Evolutionary conservation across 164 flowering plant species (phyloP).

Genomic region (Stephania japonica): DNA sequence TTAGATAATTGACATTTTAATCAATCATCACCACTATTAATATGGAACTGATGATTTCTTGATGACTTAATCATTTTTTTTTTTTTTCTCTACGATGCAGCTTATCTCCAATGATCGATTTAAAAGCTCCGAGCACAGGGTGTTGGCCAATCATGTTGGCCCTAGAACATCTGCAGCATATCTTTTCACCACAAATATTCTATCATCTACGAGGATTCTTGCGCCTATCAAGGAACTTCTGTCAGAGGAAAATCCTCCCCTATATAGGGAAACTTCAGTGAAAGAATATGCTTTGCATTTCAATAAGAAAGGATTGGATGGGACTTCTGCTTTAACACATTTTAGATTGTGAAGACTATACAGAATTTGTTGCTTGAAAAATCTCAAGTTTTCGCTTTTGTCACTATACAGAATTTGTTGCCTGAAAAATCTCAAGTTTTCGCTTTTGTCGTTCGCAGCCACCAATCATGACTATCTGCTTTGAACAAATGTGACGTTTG

Average conservation of each 20-base stretch:
- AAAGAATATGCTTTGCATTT: conserved; percentile 15
- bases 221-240: conserved; percentile 41
- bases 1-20: neutral
- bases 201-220: conserved; percentile 12
- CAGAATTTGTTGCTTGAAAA: neutral
- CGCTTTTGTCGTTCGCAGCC: too few relatives aligned
- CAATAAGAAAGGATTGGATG: conserved; percentile 22
- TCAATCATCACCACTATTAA: neutral
- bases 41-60: neutral
- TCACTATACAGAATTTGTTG: too few relatives aligned
- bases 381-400: too few relatives aligned
- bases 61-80: neutral
- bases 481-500: too few relatives aligned
- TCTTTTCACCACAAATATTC: conserved; percentile 17
- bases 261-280: conserved; percentile 26
- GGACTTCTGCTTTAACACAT: conserved; percentile 13
- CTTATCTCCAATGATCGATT: conserved; percentile 30
- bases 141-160: conserved; percentile 21
- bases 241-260: conserved; percentile 30
- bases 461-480: too few relatives aligned
- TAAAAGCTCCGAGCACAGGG: conserved; percentile 37
- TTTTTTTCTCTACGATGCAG: conserved; percentile 6
- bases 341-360: conserved; percentile 11
- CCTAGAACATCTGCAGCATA: conserved; percentile 40
- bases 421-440: too few relatives aligned